Evolutionary conservation across 371 early-diverging fungal genomes (phyloP).

Genomic region (Mucor mucedo): DNA sequence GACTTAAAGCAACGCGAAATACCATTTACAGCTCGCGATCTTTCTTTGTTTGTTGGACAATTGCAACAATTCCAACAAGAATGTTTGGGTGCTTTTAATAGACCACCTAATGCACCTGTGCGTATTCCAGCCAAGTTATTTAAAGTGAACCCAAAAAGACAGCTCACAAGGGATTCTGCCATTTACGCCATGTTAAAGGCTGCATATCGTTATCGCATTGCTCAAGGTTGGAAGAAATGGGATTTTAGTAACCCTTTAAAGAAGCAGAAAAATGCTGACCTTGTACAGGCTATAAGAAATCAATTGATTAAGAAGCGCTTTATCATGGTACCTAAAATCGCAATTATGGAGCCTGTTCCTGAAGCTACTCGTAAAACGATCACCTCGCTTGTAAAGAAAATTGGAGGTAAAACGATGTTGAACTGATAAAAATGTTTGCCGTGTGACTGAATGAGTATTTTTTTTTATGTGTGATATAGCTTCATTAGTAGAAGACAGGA

Average conservation of each 20-base stretch:
- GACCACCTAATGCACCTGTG: conserved; percentile 35
- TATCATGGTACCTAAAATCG: conserved; percentile 52
- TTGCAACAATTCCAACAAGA: conserved; percentile 74
- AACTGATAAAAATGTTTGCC: conserved; percentile 7
- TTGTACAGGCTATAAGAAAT: conserved; percentile 54
- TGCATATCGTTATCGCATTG: conserved; percentile 58
- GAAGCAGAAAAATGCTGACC: conserved; percentile 46
- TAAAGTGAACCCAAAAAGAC: conserved; percentile 37
- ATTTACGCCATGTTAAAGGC: conserved; percentile 57
- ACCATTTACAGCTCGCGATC: conserved; percentile 54
- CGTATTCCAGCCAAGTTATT: conserved; percentile 70
- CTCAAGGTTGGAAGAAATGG: conserved; percentile 57
- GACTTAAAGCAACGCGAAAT: conserved; percentile 49
- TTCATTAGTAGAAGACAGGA: conserved; percentile 39
- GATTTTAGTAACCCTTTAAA: conserved; percentile 56
- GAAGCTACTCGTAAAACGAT: conserved; percentile 49
- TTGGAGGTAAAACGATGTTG: conserved; percentile 51
- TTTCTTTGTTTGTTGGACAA: conserved; percentile 57
- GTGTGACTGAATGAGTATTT: neutral
- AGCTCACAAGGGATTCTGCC: conserved; percentile 36
- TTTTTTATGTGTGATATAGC: conserved; percentile 29
- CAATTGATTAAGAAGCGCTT: conserved; percentile 37
- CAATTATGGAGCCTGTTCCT: conserved; percentile 53
- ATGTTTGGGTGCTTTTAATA: conserved; percentile 53
- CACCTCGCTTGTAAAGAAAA: conserved; percentile 35